Base-by-base conservation (phyloP, 2,329 filamentous ascomycete genomes). In the Harringtonia aguacate region DNA sequence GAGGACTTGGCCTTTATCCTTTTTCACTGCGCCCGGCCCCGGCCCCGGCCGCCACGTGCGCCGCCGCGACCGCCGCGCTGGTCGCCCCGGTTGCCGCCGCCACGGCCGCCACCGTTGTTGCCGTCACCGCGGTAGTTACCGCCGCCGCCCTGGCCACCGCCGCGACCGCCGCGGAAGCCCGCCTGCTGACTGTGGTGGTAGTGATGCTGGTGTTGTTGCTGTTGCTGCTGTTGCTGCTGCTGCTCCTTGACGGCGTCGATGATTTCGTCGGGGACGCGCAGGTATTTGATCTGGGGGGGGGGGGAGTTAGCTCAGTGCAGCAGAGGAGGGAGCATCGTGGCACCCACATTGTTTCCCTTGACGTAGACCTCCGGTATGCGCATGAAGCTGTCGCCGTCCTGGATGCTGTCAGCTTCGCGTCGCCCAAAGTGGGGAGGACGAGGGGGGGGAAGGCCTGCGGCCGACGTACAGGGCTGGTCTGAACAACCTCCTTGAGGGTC, bases 221-320 rank as follows among this genome's bases (percentile, higher is more conserved):
- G 46, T 56, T 86, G 79, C 50, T 74, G 75, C 58, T 86, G 80
- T 50, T 74, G 75, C 58, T 86, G 83, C 63, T 97, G 90, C 59
- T 92, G 85, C 54, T 97, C 90, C 71, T 88, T 94, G 21, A 92
- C 89, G 33, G 87, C 66, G 52, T 97, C 90, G 65, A 98, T 86
- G 50, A 98, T 94, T 64, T 97, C 90, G 66, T 98, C 90, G 42
- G 90, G 88, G 4, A 98, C 86, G 56, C 90, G 81, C 28, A 98
- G 77, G 67, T 95, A 98, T 72, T 98, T 98, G 69, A 98, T 98
- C 92, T 95, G 58, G 34, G 12, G 21, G 28, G 6, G 27, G 58
- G 34, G 12, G 21, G 28, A 4, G 27, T 17, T 10, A 31, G 27
- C 3, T 2, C 2, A 36, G 13, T 8, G 3, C 5, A 8, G 13